Conservation (phyloP, 73 alveolate species). For the Uronychia binucleata region DNA sequence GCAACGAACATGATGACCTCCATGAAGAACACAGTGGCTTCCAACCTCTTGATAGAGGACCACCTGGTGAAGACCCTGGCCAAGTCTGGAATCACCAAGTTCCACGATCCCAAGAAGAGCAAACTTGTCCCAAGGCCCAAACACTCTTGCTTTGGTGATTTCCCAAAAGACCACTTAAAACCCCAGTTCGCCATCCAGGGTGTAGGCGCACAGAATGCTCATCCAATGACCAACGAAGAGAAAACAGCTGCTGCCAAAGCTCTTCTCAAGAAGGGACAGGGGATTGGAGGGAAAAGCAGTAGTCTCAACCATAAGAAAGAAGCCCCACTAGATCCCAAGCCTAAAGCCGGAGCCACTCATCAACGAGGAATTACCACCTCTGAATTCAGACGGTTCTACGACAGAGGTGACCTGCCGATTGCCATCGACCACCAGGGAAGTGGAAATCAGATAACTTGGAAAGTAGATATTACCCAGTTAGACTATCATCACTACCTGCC, state of each 20-base stretch:
- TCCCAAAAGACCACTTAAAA: constrained; percentile 96
- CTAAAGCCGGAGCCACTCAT: constrained; percentile 91
- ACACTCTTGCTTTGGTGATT: constrained; percentile 99
- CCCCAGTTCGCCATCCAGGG: too few relatives aligned
- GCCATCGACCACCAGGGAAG: constrained; percentile 89
- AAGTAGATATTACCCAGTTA: constrained; percentile 88
- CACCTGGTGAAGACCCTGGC: constrained; percentile 53
- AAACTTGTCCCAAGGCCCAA: constrained; percentile 51
- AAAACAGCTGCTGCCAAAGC: not conserved
- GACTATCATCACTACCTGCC: constrained; percentile 96
- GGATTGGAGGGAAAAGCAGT: constrained; percentile 88
- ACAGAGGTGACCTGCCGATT: constrained; percentile 97
- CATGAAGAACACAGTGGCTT: constrained; percentile 30
- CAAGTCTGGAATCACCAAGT: constrained; percentile 46
- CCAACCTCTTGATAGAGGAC: constrained; percentile 63
- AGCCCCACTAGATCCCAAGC: constrained; percentile 73
- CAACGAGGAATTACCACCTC: constrained; percentile 83
- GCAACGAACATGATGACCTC: constrained; percentile 29
- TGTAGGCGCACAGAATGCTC: too few relatives aligned
- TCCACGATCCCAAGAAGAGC: constrained; percentile 43
- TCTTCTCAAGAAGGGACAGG: constrained; percentile 13
- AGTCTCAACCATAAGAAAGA: constrained; percentile 75
- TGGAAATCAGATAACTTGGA: constrained; percentile 94
- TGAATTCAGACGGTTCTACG: constrained; percentile 94
- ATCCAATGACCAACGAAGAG: too few relatives aligned